These are phyloP conservation scores for Corrigiola litoralis DNA, from an alignment of 179 eudicot species.

Conservation along the genomic window DNA sequence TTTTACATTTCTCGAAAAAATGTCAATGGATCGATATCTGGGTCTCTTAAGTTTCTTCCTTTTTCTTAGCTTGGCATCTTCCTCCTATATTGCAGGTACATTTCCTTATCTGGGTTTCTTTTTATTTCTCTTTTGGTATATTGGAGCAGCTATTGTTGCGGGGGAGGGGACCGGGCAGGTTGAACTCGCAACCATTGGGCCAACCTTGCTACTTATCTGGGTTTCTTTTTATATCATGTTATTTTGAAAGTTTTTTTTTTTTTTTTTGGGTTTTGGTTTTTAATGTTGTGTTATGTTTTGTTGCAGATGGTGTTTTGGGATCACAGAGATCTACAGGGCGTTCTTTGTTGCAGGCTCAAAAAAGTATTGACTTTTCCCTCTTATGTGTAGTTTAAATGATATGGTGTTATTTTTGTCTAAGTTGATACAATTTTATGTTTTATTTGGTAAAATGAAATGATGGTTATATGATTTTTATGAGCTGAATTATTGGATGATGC, in stretches of 20 bases:
- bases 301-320: slow-evolving; percentile 40
- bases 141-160: too few species aligned
- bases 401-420: too few species aligned
- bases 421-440: too few species aligned
- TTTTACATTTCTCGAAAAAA: slow-evolving; percentile 7
- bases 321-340: slow-evolving; percentile 43
- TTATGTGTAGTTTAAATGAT: too few species aligned
- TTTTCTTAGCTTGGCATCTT: slow-evolving; percentile 40
- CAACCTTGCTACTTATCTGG: too few species aligned
- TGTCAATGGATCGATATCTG: slow-evolving; percentile 32
- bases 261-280: not conserved
- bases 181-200: too few species aligned
- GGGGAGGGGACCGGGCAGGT: too few species aligned
- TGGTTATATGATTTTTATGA: too few species aligned
- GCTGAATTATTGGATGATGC: too few species aligned
- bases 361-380: slow-evolving; percentile 21
- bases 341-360: slow-evolving; percentile 49
- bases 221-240: too few species aligned
- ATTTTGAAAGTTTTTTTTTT: not conserved
- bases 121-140: not conserved
- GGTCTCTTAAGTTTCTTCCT: slow-evolving; percentile 41
- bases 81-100: slow-evolving; percentile 49
- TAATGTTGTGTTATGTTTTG: not conserved
- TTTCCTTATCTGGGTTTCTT: not conserved
- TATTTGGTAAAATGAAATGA: too few species aligned